phyloP scores from a whole-genome alignment of 78 protist genomes.

The Bodo saltans region DNA sequence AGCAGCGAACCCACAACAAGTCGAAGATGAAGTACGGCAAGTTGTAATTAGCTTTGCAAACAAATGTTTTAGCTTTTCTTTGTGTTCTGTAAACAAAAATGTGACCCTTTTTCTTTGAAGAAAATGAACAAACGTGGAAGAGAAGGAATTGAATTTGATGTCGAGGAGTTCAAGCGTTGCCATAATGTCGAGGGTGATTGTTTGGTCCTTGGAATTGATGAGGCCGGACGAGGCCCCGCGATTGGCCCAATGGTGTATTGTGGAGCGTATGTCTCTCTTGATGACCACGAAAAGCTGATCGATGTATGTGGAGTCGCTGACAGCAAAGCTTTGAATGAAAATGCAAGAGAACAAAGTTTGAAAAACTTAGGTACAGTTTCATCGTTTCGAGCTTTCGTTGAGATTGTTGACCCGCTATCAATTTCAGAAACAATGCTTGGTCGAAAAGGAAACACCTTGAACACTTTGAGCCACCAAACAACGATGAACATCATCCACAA shows the following conservation, averaged over 20 bases:
- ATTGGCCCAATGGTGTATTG: slow-evolving; percentile 18
- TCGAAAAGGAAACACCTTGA: neutral
- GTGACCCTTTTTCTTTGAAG: too few species aligned
- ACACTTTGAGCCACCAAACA: slow-evolving; percentile 38
- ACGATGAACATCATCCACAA: slow-evolving; percentile 21
- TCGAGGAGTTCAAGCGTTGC: neutral
- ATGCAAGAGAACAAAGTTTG: neutral
- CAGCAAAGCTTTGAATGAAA: slow-evolving; percentile 8
- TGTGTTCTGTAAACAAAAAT: too few species aligned
- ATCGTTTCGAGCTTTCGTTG: neutral
- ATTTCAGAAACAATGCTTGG: slow-evolving; percentile 7
- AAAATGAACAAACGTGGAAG: too few species aligned
- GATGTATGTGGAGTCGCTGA: slow-evolving; percentile 4
- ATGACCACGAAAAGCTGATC: neutral
- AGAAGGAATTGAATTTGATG: neutral
- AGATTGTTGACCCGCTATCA: neutral
- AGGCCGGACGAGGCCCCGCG: slow-evolving; percentile 68
- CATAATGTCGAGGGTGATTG: neutral
- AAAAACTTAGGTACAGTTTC: neutral
- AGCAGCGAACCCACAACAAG: too few species aligned
- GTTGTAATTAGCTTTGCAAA: too few species aligned
- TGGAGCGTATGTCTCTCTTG: neutral
- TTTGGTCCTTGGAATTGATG: slow-evolving; percentile 59
- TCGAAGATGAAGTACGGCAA: too few species aligned
- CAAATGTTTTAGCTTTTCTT: too few species aligned